These are phyloP conservation scores for Gardenia jasminoides DNA, from an alignment of 257 asterid genomes.

Conservation along the genomic window DNA sequence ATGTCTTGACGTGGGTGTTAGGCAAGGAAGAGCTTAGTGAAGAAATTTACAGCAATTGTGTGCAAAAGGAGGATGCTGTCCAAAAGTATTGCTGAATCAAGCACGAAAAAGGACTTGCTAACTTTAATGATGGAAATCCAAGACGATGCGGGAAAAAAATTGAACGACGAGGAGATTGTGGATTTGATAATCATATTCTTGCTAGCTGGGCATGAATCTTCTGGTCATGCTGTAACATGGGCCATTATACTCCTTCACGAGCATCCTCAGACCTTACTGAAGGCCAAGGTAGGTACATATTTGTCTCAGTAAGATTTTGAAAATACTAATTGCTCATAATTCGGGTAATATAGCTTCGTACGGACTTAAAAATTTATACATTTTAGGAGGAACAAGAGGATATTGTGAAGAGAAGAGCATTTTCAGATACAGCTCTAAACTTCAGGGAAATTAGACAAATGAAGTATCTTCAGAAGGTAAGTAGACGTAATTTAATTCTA, in stretches of 20 bases:
- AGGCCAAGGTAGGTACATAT: slow-evolving; percentile 10
- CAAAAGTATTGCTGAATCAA: background rate
- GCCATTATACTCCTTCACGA: slow-evolving; percentile 5
- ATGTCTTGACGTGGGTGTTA: background rate
- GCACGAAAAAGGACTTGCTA: slow-evolving; percentile 5
- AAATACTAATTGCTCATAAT: too few species aligned
- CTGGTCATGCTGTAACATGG: slow-evolving; percentile 14
- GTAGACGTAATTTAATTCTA: background rate
- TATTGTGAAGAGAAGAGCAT: slow-evolving; percentile 15
- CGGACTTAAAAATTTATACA: background rate
- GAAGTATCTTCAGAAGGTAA: slow-evolving; percentile 18
- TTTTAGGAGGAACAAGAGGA: slow-evolving; percentile 24
- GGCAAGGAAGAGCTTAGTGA: slow-evolving; percentile 11
- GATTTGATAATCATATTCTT: slow-evolving; percentile 4
- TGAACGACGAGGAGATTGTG: slow-evolving; percentile 14
- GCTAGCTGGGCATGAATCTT: slow-evolving; percentile 17
- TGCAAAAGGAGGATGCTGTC: slow-evolving; percentile 6
- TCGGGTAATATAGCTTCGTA: background rate
- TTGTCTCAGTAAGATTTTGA: background rate
- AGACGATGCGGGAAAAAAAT: slow-evolving; percentile 4
- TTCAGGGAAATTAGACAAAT: slow-evolving; percentile 19
- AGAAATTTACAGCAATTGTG: background rate
- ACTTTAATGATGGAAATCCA: slow-evolving; percentile 8
- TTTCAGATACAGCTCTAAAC: background rate
- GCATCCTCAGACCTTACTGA: background rate